Conservation (phyloP, 768 basidiomycete genomes). For the Flagelloscypha sp. region DNA sequence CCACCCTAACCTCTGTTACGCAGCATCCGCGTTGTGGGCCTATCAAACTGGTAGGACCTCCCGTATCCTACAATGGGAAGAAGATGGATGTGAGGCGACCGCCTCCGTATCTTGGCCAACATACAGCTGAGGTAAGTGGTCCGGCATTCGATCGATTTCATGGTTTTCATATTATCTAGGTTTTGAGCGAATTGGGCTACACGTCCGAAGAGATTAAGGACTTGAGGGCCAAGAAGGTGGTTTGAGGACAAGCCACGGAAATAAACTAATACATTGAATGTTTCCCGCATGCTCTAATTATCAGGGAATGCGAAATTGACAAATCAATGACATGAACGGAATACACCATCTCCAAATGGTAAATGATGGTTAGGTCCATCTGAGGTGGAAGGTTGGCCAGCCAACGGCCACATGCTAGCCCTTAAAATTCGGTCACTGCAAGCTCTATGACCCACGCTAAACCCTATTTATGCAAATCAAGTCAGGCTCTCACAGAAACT, state of each 20-base stretch:
- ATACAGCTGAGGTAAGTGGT: constrained; percentile 59
- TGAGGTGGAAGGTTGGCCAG: too few species aligned
- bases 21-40: constrained; percentile 70
- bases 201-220: constrained; percentile 28
- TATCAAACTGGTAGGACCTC: constrained; percentile 73
- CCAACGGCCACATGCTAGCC: too few species aligned
- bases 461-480: too few species aligned
- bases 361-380: too few species aligned
- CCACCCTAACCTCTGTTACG: constrained; percentile 9
- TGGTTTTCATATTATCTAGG: constrained; percentile 18
- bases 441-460: too few species aligned
- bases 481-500: too few species aligned
- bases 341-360: too few species aligned
- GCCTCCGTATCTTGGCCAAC: constrained; percentile 86
- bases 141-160: constrained; percentile 3
- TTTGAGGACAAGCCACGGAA: constrained; percentile 22
- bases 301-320: too few species aligned
- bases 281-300: too few species aligned
- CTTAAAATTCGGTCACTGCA: too few species aligned
- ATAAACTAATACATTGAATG: too few species aligned
- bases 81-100: constrained; percentile 66
- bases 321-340: too few species aligned
- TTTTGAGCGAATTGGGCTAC: constrained; percentile 37
- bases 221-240: constrained; percentile 34
- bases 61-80: constrained; percentile 74